phyloP scores from a whole-genome alignment of 352 stramenopile genomes.

The Phytophthora constricta region DNA sequence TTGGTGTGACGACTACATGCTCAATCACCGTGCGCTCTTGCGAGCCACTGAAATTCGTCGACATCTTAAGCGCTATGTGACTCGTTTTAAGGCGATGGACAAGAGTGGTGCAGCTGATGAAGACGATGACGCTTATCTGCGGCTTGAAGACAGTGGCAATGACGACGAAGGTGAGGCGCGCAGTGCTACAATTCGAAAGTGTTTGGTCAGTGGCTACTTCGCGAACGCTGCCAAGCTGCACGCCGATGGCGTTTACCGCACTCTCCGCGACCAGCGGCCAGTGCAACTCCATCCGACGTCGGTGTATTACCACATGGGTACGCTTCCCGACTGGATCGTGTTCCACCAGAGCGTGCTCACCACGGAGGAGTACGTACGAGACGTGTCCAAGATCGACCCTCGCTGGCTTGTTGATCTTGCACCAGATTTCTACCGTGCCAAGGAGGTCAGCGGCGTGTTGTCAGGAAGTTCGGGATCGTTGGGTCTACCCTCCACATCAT shows the following conservation, averaged over 20 bases:
- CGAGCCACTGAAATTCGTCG: slow-evolving; percentile 72
- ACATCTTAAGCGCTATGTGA: slow-evolving; percentile 73
- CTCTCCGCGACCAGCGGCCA: slow-evolving; percentile 67
- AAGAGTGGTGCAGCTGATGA: neutral
- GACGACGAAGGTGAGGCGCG: slow-evolving; percentile 33
- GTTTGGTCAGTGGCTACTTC: slow-evolving; percentile 88
- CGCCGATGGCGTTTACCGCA: slow-evolving; percentile 73
- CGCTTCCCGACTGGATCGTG: slow-evolving; percentile 96
- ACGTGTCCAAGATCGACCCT: slow-evolving; percentile 75
- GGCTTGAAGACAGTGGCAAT: slow-evolving; percentile 9
- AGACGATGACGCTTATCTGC: slow-evolving; percentile 24
- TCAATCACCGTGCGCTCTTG: slow-evolving; percentile 62
- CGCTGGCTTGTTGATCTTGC: slow-evolving; percentile 74
- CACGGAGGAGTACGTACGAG: slow-evolving; percentile 94
- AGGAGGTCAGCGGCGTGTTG: slow-evolving; percentile 67
- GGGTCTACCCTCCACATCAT: slow-evolving; percentile 57
- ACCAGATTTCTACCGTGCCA: slow-evolving; percentile 77
- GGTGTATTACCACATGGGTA: slow-evolving; percentile 75
- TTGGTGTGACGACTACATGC: slow-evolving; percentile 82
- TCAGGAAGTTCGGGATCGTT: slow-evolving; percentile 76
- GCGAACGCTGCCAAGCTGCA: slow-evolving; percentile 97
- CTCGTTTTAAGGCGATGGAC: slow-evolving; percentile 49
- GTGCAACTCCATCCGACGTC: slow-evolving; percentile 83
- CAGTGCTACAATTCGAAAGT: slow-evolving; percentile 57
- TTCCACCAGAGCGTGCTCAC: slow-evolving; percentile 99